Conservation (phyloP, 257 asterid species). For the Haberlea rhodopensis region DNA sequence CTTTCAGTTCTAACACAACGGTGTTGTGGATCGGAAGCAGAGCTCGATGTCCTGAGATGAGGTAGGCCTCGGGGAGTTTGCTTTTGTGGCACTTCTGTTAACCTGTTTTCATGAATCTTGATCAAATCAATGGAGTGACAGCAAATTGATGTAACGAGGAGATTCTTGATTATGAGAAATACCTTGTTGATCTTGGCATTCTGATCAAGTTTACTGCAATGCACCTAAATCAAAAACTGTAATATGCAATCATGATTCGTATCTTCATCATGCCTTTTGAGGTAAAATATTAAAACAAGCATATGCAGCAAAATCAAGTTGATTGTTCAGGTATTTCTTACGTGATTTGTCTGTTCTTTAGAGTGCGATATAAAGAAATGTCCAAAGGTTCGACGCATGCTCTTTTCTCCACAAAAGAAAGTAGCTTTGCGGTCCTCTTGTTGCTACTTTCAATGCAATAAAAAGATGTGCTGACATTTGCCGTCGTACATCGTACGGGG, state of each 20-base stretch:
- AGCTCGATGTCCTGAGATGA: conserved; percentile 59
- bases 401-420: conserved; percentile 32
- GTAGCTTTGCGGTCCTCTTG: conserved; percentile 31
- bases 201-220: conserved; percentile 2
- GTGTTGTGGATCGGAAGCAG: conserved; percentile 61
- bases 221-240: background rate
- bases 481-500: conserved; percentile 22
- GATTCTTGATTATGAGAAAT: conserved; percentile 7
- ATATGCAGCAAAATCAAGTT: too few species aligned
- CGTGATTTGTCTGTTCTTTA: background rate
- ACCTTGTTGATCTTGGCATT: conserved; percentile 89
- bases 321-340: too few species aligned
- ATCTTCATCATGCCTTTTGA: background rate
- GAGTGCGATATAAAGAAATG: conserved; percentile 24
- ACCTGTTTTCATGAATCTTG: conserved; percentile 32
- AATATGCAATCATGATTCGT: background rate
- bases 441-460: conserved; percentile 33
- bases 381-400: conserved; percentile 14
- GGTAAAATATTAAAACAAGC: too few species aligned
- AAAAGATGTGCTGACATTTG: conserved; percentile 37
- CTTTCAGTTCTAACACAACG: conserved; percentile 47
- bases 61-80: conserved; percentile 58
- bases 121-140: conserved; percentile 1
- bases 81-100: conserved; percentile 60
- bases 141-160: background rate